These are phyloP conservation scores for Coniochaeta pulveracea DNA, from an alignment of 2,329 filamentous ascomycete genomes.

Conservation along the genomic window DNA sequence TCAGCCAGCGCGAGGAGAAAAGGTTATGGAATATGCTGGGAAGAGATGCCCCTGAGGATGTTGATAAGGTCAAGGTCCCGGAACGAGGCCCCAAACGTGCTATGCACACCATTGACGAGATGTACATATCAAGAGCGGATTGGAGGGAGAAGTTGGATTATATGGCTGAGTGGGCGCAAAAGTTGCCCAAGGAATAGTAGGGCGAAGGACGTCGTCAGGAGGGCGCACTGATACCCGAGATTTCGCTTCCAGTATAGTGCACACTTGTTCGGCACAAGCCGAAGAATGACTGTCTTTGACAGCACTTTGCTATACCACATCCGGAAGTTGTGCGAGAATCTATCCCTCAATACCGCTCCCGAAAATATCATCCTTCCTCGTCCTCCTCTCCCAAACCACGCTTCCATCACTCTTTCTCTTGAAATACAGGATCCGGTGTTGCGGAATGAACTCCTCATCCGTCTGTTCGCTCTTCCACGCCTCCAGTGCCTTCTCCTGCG, in stretches of 20 bases:
- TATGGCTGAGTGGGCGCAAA: slow-evolving; percentile 30
- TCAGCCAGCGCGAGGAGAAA: slow-evolving; percentile 28
- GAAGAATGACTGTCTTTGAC: too few species aligned
- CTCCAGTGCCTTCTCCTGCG: slow-evolving; percentile 39
- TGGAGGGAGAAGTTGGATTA: slow-evolving; percentile 28
- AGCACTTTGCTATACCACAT: not conserved
- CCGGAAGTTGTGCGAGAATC: not conserved
- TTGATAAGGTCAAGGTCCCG: slow-evolving; percentile 18
- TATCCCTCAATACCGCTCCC: slow-evolving; percentile 44
- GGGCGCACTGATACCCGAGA: not conserved
- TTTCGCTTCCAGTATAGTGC: too few species aligned
- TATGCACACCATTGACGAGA: slow-evolving; percentile 10
- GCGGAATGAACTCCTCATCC: slow-evolving; percentile 55
- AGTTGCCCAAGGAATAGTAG: slow-evolving; percentile 1
- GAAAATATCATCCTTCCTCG: slow-evolving; percentile 42
- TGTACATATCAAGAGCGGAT: slow-evolving; percentile 22
- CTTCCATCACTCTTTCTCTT: slow-evolving; percentile 36
- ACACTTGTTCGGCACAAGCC: too few species aligned
- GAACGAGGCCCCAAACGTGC: slow-evolving; percentile 14
- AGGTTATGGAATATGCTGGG: slow-evolving; percentile 34
- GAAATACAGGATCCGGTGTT: slow-evolving; percentile 53
- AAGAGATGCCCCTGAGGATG: slow-evolving; percentile 22
- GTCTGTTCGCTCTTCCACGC: slow-evolving; percentile 51
- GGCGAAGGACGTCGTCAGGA: not conserved
- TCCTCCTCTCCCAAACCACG: slow-evolving; percentile 45